A percentile compares a stretch with the other conserved stretches of the same genome.
These are phyloP conservation scores for Solanum hybrid DNA, from an alignment of 305 asterid genomes.

Conservation along the genomic window DNA sequence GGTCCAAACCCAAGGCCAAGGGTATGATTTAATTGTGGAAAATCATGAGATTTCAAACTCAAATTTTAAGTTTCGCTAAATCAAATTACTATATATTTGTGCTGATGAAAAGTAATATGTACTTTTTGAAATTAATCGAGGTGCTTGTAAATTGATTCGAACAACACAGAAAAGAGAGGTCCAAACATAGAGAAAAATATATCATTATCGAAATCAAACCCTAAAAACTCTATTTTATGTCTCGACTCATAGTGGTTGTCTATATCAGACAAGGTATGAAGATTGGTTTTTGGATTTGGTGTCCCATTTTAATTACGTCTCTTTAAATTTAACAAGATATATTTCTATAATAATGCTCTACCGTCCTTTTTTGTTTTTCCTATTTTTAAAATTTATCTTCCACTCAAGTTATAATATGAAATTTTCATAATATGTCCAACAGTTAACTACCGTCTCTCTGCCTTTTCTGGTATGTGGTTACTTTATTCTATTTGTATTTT, in stretches of 20 bases:
- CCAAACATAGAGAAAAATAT: not conserved
- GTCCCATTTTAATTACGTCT: not conserved
- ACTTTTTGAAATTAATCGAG: not conserved
- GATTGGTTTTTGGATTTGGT: slow-evolving; percentile 3
- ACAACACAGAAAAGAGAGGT: not conserved
- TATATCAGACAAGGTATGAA: not conserved
- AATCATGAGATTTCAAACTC: not conserved
- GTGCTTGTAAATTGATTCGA: not conserved
- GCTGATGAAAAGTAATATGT: not conserved
- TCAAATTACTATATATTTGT: not conserved
- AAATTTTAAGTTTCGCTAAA: not conserved
- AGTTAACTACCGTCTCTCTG: not conserved
- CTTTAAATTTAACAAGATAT: not conserved
- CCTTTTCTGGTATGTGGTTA: not conserved
- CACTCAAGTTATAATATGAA: not conserved
- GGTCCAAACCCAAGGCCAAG: not conserved
- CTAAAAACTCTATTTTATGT: not conserved
- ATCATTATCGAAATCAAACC: not conserved
- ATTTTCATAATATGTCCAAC: not conserved
- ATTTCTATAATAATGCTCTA: not conserved
- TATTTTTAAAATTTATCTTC: not conserved
- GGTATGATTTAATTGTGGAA: not conserved
- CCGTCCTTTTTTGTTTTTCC: not conserved
- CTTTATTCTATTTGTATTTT: not conserved
- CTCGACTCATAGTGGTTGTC: not conserved